Evolutionary conservation across 2,329 filamentous ascomycete species (phyloP).

Genomic region (Fusarium graminum): DNA sequence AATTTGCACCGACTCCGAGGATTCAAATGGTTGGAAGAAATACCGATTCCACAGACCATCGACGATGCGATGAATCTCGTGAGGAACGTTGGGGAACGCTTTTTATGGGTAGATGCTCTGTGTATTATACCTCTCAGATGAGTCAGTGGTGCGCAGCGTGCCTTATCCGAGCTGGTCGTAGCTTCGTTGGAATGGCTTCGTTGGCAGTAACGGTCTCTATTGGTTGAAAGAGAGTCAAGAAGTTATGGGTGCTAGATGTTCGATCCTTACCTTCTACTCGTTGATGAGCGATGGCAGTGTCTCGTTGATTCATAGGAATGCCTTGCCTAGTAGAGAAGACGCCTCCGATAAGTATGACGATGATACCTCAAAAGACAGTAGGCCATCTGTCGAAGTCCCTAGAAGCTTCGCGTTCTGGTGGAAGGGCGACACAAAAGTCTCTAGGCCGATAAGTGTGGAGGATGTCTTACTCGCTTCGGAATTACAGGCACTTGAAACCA

Average conservation of each 20-base stretch:
- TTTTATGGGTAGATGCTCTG: slow-evolving; percentile 35
- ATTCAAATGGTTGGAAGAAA: background rate
- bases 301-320: background rate
- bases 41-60: slow-evolving; percentile 12
- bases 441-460: background rate
- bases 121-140: slow-evolving; percentile 18
- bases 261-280: background rate
- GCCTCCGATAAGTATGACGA: background rate
- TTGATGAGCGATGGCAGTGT: slow-evolving; percentile 6
- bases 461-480: background rate
- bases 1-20: slow-evolving; percentile 8
- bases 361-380: background rate
- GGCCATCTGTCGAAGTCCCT: background rate
- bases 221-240: background rate
- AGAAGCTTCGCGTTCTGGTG: background rate
- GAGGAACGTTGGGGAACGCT: slow-evolving; percentile 1
- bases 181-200: slow-evolving; percentile 14
- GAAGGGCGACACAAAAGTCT: background rate
- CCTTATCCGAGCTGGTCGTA: slow-evolving; percentile 20
- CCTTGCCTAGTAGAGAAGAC: no score
- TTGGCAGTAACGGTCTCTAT: background rate
- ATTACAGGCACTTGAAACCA: background rate
- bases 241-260: background rate
- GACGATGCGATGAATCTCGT: slow-evolving; percentile 22
- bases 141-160: background rate